Percentiles rank a stretch among this genome's conserved stretches.
phyloP scores from a whole-genome alignment of 2,329 filamentous ascomycete genomes.

The Colletotrichum tropicicola region DNA sequence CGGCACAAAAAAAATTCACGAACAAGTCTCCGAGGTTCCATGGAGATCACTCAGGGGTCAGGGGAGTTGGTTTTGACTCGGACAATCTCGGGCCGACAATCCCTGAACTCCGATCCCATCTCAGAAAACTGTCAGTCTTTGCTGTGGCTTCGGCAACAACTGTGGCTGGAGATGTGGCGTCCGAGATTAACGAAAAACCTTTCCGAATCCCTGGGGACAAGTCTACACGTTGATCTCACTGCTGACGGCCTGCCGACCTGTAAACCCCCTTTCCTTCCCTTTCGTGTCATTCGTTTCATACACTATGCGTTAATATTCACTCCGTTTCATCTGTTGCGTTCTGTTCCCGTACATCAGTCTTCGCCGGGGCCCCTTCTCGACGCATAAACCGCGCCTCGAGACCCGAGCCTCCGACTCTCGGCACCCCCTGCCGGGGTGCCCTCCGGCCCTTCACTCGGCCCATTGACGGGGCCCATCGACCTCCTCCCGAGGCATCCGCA shows the following conservation, averaged over 20 bases:
- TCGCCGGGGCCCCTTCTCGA: neutral
- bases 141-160: neutral
- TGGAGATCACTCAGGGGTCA: neutral
- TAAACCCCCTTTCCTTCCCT: neutral
- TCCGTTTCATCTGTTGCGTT: neutral
- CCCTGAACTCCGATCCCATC: neutral
- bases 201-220: too few relatives aligned
- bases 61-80: neutral
- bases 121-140: neutral
- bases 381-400: neutral
- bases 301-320: conserved; percentile 11
- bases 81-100: neutral
- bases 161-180: neutral
- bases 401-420: neutral
- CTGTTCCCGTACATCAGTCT: neutral
- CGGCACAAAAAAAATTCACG: neutral
- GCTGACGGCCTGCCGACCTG: neutral
- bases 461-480: neutral
- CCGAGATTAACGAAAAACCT: neutral
- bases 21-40: neutral
- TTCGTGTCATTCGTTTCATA: conserved; percentile 20
- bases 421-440: conserved; percentile 3
- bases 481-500: neutral
- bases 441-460: neutral
- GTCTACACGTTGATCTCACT: neutral